Conservation (phyloP, 2,329 filamentous ascomycete genomes). For the Colletotrichum lentis region DNA sequence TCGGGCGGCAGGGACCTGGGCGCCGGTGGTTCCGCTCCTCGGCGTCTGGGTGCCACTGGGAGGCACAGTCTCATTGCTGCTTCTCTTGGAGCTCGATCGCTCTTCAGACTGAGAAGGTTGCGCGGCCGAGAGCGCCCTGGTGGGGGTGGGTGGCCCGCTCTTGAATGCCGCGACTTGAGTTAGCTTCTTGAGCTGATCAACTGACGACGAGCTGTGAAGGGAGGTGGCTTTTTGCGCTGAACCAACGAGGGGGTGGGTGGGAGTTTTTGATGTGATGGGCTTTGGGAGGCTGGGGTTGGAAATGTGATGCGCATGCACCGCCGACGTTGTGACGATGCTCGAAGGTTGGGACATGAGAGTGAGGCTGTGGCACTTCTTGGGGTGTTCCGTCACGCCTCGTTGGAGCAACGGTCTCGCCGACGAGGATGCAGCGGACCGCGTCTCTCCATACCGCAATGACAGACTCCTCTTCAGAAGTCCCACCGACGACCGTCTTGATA, state of each 20-base stretch:
- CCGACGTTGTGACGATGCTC: conserved; percentile 68
- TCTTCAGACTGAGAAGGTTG: conserved; percentile 61
- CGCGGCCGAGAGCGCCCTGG: conserved; percentile 79
- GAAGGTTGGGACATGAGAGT: conserved; percentile 67
- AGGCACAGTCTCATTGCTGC: conserved; percentile 54
- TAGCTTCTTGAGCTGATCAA: conserved; percentile 83
- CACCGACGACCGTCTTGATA: conserved; percentile 39
- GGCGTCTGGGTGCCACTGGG: conserved; percentile 64
- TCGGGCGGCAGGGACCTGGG: conserved; percentile 75
- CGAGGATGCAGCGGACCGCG: conserved; percentile 46
- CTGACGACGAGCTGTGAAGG: conserved; percentile 66
- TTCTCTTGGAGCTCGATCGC: conserved; percentile 47
- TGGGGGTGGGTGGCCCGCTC: conserved; percentile 92
- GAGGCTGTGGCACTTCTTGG: conserved; percentile 53
- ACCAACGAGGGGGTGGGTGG: conserved; percentile 54
- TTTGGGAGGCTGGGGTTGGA: conserved; percentile 69
- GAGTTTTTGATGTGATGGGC: conserved; percentile 61
- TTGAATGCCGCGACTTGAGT: conserved; percentile 82
- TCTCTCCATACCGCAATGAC: conserved; percentile 42
- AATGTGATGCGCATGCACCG: conserved; percentile 72
- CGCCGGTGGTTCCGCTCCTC: conserved; percentile 55
- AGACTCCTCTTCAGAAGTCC: conserved; percentile 45
- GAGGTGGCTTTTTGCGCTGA: conserved; percentile 50
- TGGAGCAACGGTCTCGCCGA: conserved; percentile 50
- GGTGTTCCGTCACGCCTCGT: conserved; percentile 56